These are phyloP conservation scores for Cinnamomum chago DNA, from an alignment of 164 flowering plant genomes.

Conservation along the genomic window DNA sequence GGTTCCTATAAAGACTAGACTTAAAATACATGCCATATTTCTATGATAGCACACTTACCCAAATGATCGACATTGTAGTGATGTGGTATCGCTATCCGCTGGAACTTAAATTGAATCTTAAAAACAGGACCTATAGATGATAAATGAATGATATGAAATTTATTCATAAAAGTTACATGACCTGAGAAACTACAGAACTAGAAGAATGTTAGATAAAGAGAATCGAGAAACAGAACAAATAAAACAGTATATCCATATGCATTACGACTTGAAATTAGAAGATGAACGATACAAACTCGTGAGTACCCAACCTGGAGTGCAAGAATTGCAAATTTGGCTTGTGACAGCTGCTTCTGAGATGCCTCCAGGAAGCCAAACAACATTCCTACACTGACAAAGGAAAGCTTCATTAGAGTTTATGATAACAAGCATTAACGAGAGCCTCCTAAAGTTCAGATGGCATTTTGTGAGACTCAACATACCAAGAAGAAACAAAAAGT, in stretches of 20 bases:
- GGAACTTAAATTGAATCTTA: constrained; percentile 84
- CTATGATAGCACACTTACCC: constrained; percentile 42
- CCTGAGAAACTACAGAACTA: background rate
- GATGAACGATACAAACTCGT: background rate
- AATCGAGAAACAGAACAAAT: background rate
- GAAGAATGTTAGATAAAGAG: background rate
- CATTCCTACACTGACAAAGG: constrained; percentile 79
- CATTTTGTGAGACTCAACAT: background rate
- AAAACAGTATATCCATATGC: background rate
- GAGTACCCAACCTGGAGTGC: constrained; percentile 60
- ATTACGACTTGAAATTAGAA: background rate
- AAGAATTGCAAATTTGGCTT: constrained; percentile 54
- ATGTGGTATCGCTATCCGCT: constrained; percentile 82
- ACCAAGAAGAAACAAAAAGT: background rate
- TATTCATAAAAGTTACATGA: background rate
- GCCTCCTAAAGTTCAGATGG: background rate
- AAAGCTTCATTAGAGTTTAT: background rate
- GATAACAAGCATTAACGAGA: background rate
- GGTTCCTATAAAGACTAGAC: background rate
- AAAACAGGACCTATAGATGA: constrained; percentile 61
- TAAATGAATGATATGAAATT: background rate
- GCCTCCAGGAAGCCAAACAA: constrained; percentile 95
- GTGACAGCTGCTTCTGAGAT: constrained; percentile 77
- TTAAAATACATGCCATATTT: background rate
- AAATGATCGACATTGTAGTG: constrained; percentile 66